Conservation (phyloP, 2,329 filamentous ascomycete species). For the Penicillium sumatraense region DNA sequence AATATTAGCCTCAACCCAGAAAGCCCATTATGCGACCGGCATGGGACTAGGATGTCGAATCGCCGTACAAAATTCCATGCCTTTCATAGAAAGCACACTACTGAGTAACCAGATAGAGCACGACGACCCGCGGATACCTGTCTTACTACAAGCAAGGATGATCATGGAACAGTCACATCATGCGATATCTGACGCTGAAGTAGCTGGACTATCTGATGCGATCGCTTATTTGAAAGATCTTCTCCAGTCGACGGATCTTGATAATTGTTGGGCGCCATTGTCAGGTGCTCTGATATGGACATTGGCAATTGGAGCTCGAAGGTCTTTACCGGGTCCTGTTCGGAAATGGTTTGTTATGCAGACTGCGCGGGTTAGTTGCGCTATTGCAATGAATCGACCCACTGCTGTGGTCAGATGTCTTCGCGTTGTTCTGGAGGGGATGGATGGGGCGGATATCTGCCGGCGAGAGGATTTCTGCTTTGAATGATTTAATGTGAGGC, state of each 20-base stretch:
- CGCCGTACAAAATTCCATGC: background rate
- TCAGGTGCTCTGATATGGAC: slow-evolving; percentile 28
- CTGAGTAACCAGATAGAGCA: background rate
- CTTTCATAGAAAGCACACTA: background rate
- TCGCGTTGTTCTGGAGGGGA: slow-evolving; percentile 14
- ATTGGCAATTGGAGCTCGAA: slow-evolving; percentile 20
- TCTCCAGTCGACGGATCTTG: slow-evolving; percentile 18
- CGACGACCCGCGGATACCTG: slow-evolving; percentile 4
- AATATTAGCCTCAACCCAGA: background rate
- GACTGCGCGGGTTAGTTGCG: slow-evolving; percentile 17
- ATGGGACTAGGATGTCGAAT: background rate
- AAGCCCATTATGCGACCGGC: background rate
- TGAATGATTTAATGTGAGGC: background rate
- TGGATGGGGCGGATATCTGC: slow-evolving; percentile 12
- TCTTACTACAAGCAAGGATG: background rate
- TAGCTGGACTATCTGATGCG: background rate
- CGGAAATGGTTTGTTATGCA: slow-evolving; percentile 30
- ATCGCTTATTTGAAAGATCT: slow-evolving; percentile 11
- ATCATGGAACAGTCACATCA: slow-evolving; percentile 2
- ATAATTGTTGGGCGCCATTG: slow-evolving; percentile 18
- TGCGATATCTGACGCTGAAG: background rate
- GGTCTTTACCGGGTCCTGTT: slow-evolving; percentile 5
- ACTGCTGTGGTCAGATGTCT: slow-evolving; percentile 15
- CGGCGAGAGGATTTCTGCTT: background rate
- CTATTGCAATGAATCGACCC: slow-evolving; percentile 16